A percentile compares a stretch with the other conserved stretches of the same genome.
These are phyloP conservation scores for Lagenidium giganteum DNA, from an alignment of 352 stramenopile genomes.

Conservation along the genomic window DNA sequence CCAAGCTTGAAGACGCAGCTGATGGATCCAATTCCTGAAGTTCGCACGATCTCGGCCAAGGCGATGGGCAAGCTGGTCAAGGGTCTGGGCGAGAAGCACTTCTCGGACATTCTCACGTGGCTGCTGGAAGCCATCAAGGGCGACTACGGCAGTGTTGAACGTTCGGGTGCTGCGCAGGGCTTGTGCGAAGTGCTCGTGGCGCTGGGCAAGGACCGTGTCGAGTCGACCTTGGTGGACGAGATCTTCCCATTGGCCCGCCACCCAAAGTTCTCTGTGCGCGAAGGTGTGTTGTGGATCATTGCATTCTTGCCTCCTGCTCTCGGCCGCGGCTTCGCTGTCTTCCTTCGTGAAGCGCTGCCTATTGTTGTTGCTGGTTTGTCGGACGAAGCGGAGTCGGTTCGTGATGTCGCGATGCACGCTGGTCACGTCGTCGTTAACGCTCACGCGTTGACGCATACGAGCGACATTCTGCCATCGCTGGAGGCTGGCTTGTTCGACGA, in stretches of 20 bases:
- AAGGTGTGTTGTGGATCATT: conserved; percentile 99
- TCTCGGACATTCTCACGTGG: conserved; percentile 96
- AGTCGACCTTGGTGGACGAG: conserved; percentile 84
- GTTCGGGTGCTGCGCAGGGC: conserved; percentile 97
- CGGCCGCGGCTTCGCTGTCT: conserved; percentile 89
- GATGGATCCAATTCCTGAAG: conserved; percentile 93
- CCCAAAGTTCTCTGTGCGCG: conserved; percentile 92
- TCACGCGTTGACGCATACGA: conserved; percentile 94
- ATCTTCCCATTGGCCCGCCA: conserved; percentile 95
- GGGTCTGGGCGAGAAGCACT: conserved; percentile 94
- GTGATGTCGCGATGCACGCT: conserved; percentile 96
- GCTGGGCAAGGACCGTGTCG: conserved; percentile 72
- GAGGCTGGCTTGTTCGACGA: conserved; percentile 96
- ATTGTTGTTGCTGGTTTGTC: conserved; percentile 97
- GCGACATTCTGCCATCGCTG: conserved; percentile 97
- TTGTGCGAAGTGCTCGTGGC: conserved; percentile 95
- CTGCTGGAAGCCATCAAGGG: conserved; percentile 95
- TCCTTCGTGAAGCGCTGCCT: conserved; percentile 94
- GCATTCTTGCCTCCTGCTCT: conserved; percentile 97
- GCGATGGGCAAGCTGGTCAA: conserved; percentile 94
- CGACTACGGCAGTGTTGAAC: conserved; percentile 94
- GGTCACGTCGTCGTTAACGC: conserved; percentile 97
- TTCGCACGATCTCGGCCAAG: conserved; percentile 93
- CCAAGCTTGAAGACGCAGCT: conserved; percentile 93
- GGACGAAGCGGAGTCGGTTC: conserved; percentile 97